Evolutionary conservation across 257 asterid genomes (phyloP).

Genomic region (Salvia hispanica): DNA sequence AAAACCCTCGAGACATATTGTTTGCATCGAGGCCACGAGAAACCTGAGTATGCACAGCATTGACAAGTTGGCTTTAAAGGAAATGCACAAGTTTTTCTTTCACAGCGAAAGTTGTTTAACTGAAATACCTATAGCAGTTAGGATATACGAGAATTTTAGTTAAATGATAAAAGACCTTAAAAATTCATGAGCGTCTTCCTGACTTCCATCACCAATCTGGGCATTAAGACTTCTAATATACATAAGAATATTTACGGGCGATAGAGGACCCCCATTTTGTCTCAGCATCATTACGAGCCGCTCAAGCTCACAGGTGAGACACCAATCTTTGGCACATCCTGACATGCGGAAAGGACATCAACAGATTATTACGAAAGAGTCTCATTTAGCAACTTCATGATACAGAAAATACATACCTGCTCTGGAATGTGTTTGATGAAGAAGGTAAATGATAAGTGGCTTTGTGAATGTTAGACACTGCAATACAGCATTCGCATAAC

Average conservation of each 20-base stretch:
- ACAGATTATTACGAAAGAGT: neutral
- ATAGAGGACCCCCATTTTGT: slow-evolving; percentile 70
- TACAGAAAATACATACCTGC: slow-evolving; percentile 42
- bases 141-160: neutral
- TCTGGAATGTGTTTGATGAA: slow-evolving; percentile 75
- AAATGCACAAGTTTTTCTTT: neutral
- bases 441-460: slow-evolving; percentile 75
- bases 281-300: slow-evolving; percentile 59
- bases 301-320: slow-evolving; percentile 91
- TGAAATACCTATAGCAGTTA: neutral
- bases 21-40: slow-evolving; percentile 90
- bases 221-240: slow-evolving; percentile 68
- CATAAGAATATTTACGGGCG: slow-evolving; percentile 67
- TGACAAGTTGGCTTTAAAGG: neutral
- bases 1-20: slow-evolving; percentile 72
- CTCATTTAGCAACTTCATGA: neutral
- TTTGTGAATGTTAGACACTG: slow-evolving; percentile 85
- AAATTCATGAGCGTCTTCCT: slow-evolving; percentile 96
- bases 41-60: slow-evolving; percentile 47
- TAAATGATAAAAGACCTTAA: slow-evolving; percentile 51
- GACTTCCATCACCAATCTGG: slow-evolving; percentile 90
- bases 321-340: slow-evolving; percentile 82
- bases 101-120: neutral
- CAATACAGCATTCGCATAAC: slow-evolving; percentile 90
- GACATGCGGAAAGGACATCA: slow-evolving; percentile 24